Base-by-base conservation (phyloP, 164 flowering plant genomes). In the Aristolochia fimbriata region DNA sequence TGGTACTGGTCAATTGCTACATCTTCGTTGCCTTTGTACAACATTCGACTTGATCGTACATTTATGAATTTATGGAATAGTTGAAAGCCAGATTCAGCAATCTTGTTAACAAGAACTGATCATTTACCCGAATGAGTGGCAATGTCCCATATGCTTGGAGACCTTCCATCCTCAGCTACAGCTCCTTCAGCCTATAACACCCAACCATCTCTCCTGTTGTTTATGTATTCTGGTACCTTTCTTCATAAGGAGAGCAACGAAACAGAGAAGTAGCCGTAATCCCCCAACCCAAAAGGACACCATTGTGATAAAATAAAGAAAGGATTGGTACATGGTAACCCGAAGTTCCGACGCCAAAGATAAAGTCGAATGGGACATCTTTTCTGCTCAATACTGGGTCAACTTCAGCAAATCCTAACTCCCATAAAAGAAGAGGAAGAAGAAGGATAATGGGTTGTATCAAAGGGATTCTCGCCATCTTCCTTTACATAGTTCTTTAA, bases 101-200 rank as follows among this genome's bases (percentile, higher is more conserved):
- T 27, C 3, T 27, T 27, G 21, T 50, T 19, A 3, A 23, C 30
- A 27, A 27, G 2, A 5, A 27, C 30, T 5, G 5, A 27, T 27
- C 30, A 30, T n/a, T 12, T 16, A 62, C 65, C 61, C 12, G 67
- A 53, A 64, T 64, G 67, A 33, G 61, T 33, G 49, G 19, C 50
- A 33, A 56, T 45, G 51, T 65, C 68, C 68, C 68, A 65, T 33
- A 59, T 46, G 19, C 68, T 65, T 7, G 63, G 68, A 13, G 22
- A 23, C 25, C 62, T 65, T 45, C 68, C 68, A 57, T 59, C 68
- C 56, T 58, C 58, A 19, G 51, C 33, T 15, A 57, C 68, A 31
- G 62, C 68, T 15, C 68, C 68, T 59, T 64, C 68, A 4, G 43
- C 68, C 57, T 65, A 20, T 21, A 49, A 15, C 0, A 6, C 16